Evolutionary conservation across 169 alveolate species (phyloP), one percentile per base, ranked within the genome.

Genomic region (Plasmodium coatneyi): DNA sequence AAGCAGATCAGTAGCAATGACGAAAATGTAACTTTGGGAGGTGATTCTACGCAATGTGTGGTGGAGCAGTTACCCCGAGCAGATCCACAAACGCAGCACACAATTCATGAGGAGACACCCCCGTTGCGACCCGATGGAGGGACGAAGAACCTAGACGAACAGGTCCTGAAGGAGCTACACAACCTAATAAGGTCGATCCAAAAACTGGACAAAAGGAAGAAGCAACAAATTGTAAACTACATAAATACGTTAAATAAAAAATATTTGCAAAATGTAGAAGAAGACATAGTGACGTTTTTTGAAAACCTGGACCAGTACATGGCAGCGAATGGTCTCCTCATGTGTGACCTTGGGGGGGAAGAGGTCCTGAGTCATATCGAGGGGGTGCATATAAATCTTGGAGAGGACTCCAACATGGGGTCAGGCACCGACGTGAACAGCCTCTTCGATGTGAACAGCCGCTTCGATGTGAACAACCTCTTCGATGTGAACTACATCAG

Each of bases 401-500:
- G 14, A 4, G 12, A 43, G 9, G 32, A 28, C 43, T 5, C 30
- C 22, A 5, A 1, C 71, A 5, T 28, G 22, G 32, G 16, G 52
- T 71, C 32, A 14, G 71, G 81, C 39, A 39, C 25, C 7, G n/a
- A 30, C 14, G 70, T 36, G 7, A 56, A 0, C 14, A 30, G n/a
- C 28, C 19, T 30, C 14, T 3, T 54, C 16, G 12, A 32, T 5
- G 49, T 14, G 4, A 43, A 22, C 46, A n/a, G n/a, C n/a, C n/a
- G 25, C 36, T 7, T 32, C 43, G 39, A 89, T 52, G 71, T 96
- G 39, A 71, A 91, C 14, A 82, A 91, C 71, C 93, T 96, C 70
- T 96, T 96, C 81, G 94, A 96, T 25, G 83, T 93, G 30, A 72
- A 82, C 36, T 96, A 71, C 60, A 95, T 96, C n/a, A 93, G 84